Evolutionary conservation across 331 rosid genomes (phyloP), one percentile per base, ranked within the genome.

Genomic region (Pyracantha coccinea): DNA sequence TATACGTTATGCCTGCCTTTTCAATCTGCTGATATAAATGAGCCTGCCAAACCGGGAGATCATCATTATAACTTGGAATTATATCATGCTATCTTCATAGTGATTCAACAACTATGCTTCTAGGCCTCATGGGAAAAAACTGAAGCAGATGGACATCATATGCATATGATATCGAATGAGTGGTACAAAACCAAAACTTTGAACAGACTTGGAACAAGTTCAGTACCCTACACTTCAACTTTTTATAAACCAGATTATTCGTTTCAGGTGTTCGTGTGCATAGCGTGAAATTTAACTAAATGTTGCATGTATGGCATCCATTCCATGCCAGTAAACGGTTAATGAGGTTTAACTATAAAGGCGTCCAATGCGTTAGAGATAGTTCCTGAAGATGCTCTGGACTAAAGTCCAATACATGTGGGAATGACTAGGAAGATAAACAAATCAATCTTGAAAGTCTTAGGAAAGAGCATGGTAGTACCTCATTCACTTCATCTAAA

Each of bases 401-500:
- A 35, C 44, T 9, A 35, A 35, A 50, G 20, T 27, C 28, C 9
- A 50, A 50, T 16, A 50, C 55, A 50, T 50, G 20, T 50, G 55
- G 8, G 20, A 50, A 16, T 4, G 55, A 50, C 20, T 1, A 50
- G 55, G 9, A 16, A 16, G 55, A 41, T 3, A 41, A 41, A 28
- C 20, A 44, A 38, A 61, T 27, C 60, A 31, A 17, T 29, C 47
- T 21, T 29, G 44, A 63, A 47, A 45, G 69, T 61, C 17, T 24
- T 23, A 28, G 19, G 21, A 52, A 69, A 47, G 19, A 69, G 45
- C 28, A 31, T 12, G 38, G 57, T 70, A 78, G 33, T 85, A 91
- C 97, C 99, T 94, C 99, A 69, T 92, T 94, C 66, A 82, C 86
- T 81, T 92, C 97, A 67, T 94, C 99, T 74, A 94, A 89, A 66